Conservation (phyloP, 139 green algal genomes). For the Chlamydomonas sp. region DNA sequence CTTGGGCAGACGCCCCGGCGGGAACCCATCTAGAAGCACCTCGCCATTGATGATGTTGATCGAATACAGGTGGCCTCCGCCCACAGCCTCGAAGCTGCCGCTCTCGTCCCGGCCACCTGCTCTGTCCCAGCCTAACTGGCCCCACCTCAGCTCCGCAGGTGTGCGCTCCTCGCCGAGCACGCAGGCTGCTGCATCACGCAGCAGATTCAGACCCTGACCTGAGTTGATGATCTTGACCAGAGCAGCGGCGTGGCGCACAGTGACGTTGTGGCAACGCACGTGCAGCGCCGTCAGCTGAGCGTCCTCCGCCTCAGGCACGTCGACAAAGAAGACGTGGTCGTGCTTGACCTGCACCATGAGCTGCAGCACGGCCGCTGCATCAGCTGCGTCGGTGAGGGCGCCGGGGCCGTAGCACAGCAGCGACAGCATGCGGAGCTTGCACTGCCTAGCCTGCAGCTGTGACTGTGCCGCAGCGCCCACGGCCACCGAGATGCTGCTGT, state of each 20-base stretch:
- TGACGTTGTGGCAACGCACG: conserved; percentile 18
- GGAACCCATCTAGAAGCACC: conserved; percentile 28
- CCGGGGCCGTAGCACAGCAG: conserved; percentile 8
- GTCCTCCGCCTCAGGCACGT: not conserved
- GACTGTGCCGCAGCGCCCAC: not conserved
- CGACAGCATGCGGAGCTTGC: conserved; percentile 2
- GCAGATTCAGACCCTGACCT: too few relatives aligned
- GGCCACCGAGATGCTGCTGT: conserved; percentile 8
- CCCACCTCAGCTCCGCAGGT: too few relatives aligned
- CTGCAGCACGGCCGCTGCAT: conserved; percentile 14
- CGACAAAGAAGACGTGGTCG: conserved; percentile 22
- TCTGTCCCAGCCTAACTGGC: too few relatives aligned
- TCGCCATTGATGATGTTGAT: conserved; percentile 43
- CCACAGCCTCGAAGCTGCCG: conserved; percentile 30
- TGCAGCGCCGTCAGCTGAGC: conserved; percentile 11
- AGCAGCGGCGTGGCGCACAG: not conserved
- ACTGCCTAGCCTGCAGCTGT: conserved; percentile 22
- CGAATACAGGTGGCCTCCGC: conserved; percentile 25
- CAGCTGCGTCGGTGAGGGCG: not conserved
- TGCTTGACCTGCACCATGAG: conserved; percentile 29
- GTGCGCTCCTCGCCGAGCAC: too few relatives aligned
- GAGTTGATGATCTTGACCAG: too few relatives aligned
- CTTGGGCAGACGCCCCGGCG: conserved; percentile 5
- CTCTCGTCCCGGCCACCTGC: too few relatives aligned
- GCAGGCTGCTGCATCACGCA: too few relatives aligned